These are phyloP conservation scores for Linnemannia zychae DNA, from an alignment of 192 early-diverging fungal species.

Conservation along the genomic window DNA sequence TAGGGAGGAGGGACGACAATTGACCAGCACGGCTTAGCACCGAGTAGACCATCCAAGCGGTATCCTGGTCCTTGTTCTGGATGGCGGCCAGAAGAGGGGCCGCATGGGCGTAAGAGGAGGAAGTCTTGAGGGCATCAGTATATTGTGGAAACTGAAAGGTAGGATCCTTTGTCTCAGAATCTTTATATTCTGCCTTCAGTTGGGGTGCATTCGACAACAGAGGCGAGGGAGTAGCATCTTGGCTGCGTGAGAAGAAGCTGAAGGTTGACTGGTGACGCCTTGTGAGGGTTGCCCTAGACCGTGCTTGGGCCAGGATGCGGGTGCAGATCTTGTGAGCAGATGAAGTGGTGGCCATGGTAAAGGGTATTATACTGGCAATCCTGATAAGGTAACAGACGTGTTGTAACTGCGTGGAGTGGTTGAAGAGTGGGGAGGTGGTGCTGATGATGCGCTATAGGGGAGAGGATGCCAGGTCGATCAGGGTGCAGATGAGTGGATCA, in stretches of 20 bases:
- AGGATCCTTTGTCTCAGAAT: not conserved
- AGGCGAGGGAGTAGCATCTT: not conserved
- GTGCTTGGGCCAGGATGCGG: constrained; percentile 15
- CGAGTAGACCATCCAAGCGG: constrained; percentile 51
- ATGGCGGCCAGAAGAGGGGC: constrained; percentile 44
- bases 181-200: not conserved
- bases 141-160: constrained; percentile 1
- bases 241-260: constrained; percentile 46
- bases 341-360: constrained; percentile 12
- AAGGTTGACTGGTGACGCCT: constrained; percentile 47
- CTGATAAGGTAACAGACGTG: not conserved
- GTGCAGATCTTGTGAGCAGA: constrained; percentile 26
- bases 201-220: not conserved
- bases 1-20: constrained; percentile 26
- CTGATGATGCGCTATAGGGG: not conserved
- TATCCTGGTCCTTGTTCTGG: constrained; percentile 53
- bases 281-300: constrained; percentile 15
- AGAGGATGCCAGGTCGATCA: not conserved
- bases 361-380: not conserved
- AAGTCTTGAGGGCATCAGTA: constrained; percentile 30
- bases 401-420: not conserved
- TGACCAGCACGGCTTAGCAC: constrained; percentile 31
- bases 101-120: constrained; percentile 28
- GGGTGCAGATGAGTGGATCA: not conserved
- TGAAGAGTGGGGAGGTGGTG: not conserved